phyloP scores from a whole-genome alignment of 805 yeast species.

The Pichia californica region DNA sequence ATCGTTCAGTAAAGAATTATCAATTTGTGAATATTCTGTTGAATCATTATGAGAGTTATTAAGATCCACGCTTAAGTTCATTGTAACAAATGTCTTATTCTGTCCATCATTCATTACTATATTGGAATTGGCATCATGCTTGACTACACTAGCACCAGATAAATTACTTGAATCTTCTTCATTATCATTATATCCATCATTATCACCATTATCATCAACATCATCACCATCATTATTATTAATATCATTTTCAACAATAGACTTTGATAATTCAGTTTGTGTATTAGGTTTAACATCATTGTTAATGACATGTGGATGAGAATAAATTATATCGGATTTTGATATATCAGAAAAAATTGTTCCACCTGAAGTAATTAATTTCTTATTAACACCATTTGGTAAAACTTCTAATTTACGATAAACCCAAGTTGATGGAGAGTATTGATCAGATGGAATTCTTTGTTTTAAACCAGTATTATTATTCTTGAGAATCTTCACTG shows the following conservation, averaged over 20 bases:
- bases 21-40: constrained; percentile 18
- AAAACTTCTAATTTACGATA: constrained; percentile 12
- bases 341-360: not conserved
- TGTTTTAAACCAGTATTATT: not conserved
- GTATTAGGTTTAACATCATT: no score
- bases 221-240: no score
- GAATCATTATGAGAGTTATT: no score
- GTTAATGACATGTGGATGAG: no score
- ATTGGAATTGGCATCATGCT: no score
- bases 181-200: not conserved
- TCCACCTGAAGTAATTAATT: not conserved
- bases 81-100: not conserved
- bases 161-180: not conserved
- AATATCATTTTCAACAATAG: no score
- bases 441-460: constrained; percentile 5
- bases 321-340: not conserved
- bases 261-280: no score
- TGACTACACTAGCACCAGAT: not conserved
- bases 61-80: not conserved
- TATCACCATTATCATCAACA: no score
- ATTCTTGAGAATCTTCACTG: constrained; percentile 18
- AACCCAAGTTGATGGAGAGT: constrained; percentile 8
- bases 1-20: constrained; percentile 38
- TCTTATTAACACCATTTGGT: constrained; percentile 9
- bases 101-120: no score